Evolutionary conservation across 192 early-diverging fungal genomes (phyloP), one percentile per base, ranked within the genome.

Genomic region (Entomortierella parvispora): DNA sequence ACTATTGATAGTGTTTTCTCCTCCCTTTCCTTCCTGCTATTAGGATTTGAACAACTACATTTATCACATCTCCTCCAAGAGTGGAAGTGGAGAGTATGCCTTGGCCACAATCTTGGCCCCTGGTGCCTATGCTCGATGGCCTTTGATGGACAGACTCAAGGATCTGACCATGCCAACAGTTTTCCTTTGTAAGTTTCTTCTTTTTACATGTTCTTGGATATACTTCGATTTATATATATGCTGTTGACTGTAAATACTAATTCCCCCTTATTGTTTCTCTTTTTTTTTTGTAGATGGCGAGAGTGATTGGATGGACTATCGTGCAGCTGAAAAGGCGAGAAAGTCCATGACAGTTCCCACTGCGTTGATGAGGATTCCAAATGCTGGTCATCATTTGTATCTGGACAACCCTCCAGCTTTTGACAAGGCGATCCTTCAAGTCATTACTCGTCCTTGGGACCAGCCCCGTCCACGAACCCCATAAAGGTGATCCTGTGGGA

Each of bases 241-340:
- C 1, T 2, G n/a, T 45, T 18, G 1, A 25, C 61, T 59, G 42
- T 45, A 20, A 20, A 40, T 11, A 12, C 11, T 12, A n/a, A 55
- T 18, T 31, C 12, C 29, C 26, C 15, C 22, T 32, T 40, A 52
- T 55, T 42, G 48, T 47, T 18, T 44, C 31, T 17, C 68, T 11
- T 28, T 34, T 29, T 12, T n/a, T 32, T 44, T n/a, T 12, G n/a
- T 63, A 82, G 80, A 95, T 59, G 93, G 93, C n/a, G 79, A 80
- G 22, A 70, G 81, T 32, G 95, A 97, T 84, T 97, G 96, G 96
- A 95, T 97, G 92, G 93, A 97, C 67, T 89, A 89, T 72, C 78
- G 81, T 20, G 86, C 90, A 23, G 94, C 90, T 47, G 80, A 90
- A 43, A 75, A 86, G 46, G 92, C 86, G 20, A 83, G 74, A n/a